These are phyloP conservation scores for Phylloporus rhodoxanthus DNA, from an alignment of 768 basidiomycete species.

Conservation along the genomic window DNA sequence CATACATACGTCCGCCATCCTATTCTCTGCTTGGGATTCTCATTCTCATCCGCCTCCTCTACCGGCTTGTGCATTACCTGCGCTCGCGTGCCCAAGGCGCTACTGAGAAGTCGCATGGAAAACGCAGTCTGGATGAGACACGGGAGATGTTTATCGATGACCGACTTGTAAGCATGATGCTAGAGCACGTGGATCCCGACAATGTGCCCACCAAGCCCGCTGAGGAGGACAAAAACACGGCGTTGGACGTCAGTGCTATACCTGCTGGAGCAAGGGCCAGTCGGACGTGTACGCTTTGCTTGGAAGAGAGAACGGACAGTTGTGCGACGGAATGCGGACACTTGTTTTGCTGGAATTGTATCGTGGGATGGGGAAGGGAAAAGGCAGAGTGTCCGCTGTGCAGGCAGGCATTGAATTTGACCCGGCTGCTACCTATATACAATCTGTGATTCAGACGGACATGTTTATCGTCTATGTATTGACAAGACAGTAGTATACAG, in stretches of 20 bases:
- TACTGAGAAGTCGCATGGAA: conserved; percentile 31
- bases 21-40: conserved; percentile 82
- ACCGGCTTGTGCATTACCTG: conserved; percentile 51
- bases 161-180: conserved; percentile 51
- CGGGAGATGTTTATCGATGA: conserved; percentile 52
- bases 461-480: conserved; percentile 2
- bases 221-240: conserved; percentile 66
- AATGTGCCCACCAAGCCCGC: conserved; percentile 49
- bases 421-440: conserved; percentile 72
- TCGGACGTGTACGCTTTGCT: conserved; percentile 74
- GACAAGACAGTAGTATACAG: conserved; percentile 19
- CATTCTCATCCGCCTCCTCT: conserved; percentile 55
- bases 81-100: conserved; percentile 27
- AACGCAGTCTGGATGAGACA: conserved; percentile 25
- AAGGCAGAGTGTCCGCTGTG: conserved; percentile 89
- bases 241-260: conserved; percentile 54
- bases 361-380: conserved; percentile 83
- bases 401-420: conserved; percentile 66
- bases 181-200: conserved; percentile 48
- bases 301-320: conserved; percentile 79
- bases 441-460: conserved; percentile 52
- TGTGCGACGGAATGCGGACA: conserved; percentile 87
- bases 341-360: conserved; percentile 86
- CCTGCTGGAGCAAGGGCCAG: conserved; percentile 47
- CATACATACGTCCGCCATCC: conserved; percentile 70